phyloP scores from a whole-genome alignment of 139 green algal species.

The Zygnema cylindricum region DNA sequence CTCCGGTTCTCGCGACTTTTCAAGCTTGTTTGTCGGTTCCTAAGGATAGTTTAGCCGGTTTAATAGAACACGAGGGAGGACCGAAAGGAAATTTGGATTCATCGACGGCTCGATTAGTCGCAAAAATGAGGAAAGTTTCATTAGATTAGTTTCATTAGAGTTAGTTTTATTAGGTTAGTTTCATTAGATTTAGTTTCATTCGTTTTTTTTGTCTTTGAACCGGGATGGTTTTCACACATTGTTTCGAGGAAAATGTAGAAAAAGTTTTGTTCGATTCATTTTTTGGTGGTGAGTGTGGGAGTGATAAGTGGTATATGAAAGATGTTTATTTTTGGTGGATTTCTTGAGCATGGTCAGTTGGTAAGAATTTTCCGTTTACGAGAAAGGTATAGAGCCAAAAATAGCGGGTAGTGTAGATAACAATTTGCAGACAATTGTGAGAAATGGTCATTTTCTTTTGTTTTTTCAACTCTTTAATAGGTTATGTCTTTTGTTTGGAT shows the following conservation, averaged over 20 bases:
- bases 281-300: neutral
- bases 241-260: neutral
- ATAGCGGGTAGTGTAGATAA: too few relatives aligned
- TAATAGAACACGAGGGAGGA: slow-evolving; percentile 24
- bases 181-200: neutral
- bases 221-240: neutral
- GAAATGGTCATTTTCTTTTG: too few relatives aligned
- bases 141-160: slow-evolving; percentile 40
- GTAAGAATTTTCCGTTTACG: too few relatives aligned
- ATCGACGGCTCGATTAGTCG: slow-evolving; percentile 24
- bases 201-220: neutral
- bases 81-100: slow-evolving; percentile 18
- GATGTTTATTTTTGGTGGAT: too few relatives aligned
- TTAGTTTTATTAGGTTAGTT: neutral
- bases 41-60: neutral
- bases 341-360: too few relatives aligned
- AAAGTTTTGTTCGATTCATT: neutral
- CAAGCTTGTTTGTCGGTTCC: slow-evolving; percentile 47
- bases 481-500: too few relatives aligned
- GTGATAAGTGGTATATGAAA: neutral
- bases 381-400: too few relatives aligned
- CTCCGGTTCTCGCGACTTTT: slow-evolving; percentile 72
- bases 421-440: too few relatives aligned
- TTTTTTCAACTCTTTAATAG: too few relatives aligned
- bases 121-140: slow-evolving; percentile 47